Evolutionary conservation across 495 filamentous ascomycete genomes (phyloP).

Genomic region (Podospora bellae-mahoneyi): DNA sequence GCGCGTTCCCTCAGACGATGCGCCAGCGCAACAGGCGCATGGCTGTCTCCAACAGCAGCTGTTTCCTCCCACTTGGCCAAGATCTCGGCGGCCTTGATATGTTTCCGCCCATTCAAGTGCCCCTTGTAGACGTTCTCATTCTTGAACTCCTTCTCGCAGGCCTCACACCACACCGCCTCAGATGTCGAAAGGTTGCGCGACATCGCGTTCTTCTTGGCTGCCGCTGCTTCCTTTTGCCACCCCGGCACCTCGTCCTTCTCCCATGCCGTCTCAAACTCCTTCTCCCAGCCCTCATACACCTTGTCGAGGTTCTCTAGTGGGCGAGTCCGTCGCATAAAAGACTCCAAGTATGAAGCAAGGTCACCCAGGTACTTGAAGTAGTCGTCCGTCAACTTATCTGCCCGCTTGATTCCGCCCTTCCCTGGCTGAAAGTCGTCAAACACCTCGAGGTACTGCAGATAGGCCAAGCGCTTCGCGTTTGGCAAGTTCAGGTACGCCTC

Average conservation of each 20-base stretch:
- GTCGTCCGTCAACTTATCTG: slow-evolving; percentile 81
- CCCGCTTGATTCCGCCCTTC: slow-evolving; percentile 63
- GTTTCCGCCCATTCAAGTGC: slow-evolving; percentile 87
- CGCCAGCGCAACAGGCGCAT: slow-evolving; percentile 35
- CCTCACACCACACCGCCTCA: slow-evolving; percentile 78
- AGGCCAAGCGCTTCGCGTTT: slow-evolving; percentile 74
- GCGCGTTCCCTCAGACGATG: slow-evolving; percentile 79
- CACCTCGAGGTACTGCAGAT: slow-evolving; percentile 83
- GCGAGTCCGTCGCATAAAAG: slow-evolving; percentile 73
- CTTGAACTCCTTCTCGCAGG: slow-evolving; percentile 91
- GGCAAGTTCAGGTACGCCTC: slow-evolving; percentile 89
- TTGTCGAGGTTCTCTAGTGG: slow-evolving; percentile 82
- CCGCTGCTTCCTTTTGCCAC: slow-evolving; percentile 63
- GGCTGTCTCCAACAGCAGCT: slow-evolving; percentile 30
- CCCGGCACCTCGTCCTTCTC: slow-evolving; percentile 70
- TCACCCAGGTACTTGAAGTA: slow-evolving; percentile 88
- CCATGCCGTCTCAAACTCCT: slow-evolving; percentile 84
- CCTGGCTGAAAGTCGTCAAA: slow-evolving; percentile 84
- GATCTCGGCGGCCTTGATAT: slow-evolving; percentile 73
- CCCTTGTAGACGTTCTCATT: slow-evolving; percentile 92
- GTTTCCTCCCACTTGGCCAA: slow-evolving; percentile 38
- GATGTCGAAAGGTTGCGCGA: slow-evolving; percentile 52
- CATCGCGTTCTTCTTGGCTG: slow-evolving; percentile 34
- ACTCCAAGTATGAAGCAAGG: slow-evolving; percentile 77
- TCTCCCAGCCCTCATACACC: slow-evolving; percentile 67